phyloP scores from a whole-genome alignment of 139 green algal species.

The Chlamydomonas asymmetrica region DNA sequence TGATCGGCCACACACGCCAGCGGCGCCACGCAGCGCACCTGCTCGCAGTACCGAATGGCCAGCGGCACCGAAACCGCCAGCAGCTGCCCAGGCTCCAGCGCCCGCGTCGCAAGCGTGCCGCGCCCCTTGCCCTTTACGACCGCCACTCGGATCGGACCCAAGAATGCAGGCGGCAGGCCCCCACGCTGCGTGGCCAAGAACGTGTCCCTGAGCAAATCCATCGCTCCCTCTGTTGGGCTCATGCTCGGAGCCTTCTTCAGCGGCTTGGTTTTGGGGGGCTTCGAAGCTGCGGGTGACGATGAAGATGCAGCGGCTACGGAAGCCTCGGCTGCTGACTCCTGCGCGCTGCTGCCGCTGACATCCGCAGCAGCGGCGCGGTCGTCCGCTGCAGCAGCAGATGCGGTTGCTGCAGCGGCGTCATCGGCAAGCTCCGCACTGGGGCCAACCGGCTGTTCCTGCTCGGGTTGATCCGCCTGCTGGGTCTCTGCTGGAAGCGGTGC shows the following conservation, averaged over 20 bases:
- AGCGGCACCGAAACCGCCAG: conserved; percentile 32
- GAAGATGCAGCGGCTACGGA: neutral
- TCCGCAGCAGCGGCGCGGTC: neutral
- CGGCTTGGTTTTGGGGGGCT: neutral
- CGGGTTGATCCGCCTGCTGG: too few species aligned
- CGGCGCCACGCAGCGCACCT: too few species aligned
- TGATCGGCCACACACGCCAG: too few species aligned
- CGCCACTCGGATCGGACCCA: conserved; percentile 15
- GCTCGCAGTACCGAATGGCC: conserved; percentile 16
- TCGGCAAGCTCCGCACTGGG: too few species aligned
- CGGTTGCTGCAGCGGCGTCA: neutral
- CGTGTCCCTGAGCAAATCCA: conserved; percentile 5
- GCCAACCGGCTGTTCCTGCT: too few species aligned
- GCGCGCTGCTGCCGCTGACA: neutral
- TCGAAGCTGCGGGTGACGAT: neutral
- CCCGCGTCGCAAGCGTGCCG: neutral
- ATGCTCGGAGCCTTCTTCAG: too few species aligned
- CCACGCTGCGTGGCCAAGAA: conserved; percentile 5
- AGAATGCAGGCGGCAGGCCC: conserved; percentile 23
- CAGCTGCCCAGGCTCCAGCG: conserved; percentile 12
- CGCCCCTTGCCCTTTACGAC: neutral
- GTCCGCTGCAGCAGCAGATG: neutral
- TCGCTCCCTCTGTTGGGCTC: neutral
- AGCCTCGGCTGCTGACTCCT: neutral
- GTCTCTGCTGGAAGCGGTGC: too few species aligned